Conservation (phyloP, 805 yeast genomes). For the Pichia sporocuriosa region DNA sequence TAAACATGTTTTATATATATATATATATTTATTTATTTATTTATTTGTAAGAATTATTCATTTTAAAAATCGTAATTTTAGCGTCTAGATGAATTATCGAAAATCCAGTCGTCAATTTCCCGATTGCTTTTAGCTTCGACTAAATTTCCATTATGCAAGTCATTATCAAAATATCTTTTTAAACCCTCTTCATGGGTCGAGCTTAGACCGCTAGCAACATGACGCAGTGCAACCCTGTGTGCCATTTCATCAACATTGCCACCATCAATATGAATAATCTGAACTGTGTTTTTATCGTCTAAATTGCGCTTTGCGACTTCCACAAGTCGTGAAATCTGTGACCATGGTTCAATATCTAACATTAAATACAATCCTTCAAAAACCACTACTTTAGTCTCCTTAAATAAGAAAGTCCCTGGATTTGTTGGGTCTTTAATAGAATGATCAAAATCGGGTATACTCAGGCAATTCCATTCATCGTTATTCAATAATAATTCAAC, state of each 20-base stretch:
- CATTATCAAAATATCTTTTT: constrained; percentile 47
- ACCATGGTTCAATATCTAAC: constrained; percentile 56
- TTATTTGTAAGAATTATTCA: not conserved
- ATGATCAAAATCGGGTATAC: constrained; percentile 73
- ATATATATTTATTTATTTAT: not conserved
- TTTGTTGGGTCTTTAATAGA: constrained; percentile 63
- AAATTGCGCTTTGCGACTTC: constrained; percentile 11
- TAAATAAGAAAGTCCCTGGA: constrained; percentile 39
- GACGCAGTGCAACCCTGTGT: constrained; percentile 59
- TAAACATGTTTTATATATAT: not conserved
- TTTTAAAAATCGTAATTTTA: not conserved
- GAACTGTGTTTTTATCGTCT: constrained; percentile 30
- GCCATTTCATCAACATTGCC: constrained; percentile 40
- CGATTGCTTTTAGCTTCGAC: constrained; percentile 16
- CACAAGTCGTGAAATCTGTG: constrained; percentile 34
- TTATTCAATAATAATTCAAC: constrained; percentile 24
- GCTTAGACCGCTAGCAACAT: constrained; percentile 52
- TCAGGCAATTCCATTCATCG: constrained; percentile 18
- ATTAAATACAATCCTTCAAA: constrained; percentile 74
- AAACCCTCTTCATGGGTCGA: constrained; percentile 42
- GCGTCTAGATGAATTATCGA: constrained; percentile 14
- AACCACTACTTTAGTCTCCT: constrained; percentile 44
- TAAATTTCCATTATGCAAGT: constrained; percentile 52
- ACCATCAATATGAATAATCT: constrained; percentile 8
- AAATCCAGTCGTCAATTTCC: constrained; percentile 16